These are phyloP conservation scores for Gliomastix tumulicola DNA, from an alignment of 2,329 filamentous ascomycete species.

Conservation along the genomic window DNA sequence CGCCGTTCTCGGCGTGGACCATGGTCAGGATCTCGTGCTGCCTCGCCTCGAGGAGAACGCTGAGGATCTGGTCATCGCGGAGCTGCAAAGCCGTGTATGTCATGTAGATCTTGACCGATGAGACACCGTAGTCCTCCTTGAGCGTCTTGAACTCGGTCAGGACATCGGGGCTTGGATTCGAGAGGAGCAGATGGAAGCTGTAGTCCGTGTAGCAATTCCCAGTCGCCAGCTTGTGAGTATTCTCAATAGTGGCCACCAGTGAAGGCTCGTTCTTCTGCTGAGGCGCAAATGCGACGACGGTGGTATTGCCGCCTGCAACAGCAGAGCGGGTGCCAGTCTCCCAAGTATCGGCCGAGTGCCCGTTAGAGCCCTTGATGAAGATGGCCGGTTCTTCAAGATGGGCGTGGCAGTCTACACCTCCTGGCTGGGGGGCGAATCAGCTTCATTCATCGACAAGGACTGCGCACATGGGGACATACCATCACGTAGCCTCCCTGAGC, in stretches of 20 bases:
- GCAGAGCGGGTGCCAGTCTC: slow-evolving; percentile 43
- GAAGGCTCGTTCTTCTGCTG: slow-evolving; percentile 38
- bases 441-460: neutral
- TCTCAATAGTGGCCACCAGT: slow-evolving; percentile 34
- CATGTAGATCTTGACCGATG: slow-evolving; percentile 45
- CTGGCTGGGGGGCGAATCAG: slow-evolving; percentile 14
- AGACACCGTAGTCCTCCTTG: slow-evolving; percentile 28
- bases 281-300: slow-evolving; percentile 49
- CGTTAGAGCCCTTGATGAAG: slow-evolving; percentile 17
- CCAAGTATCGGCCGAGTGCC: slow-evolving; percentile 21
- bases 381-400: slow-evolving; percentile 29
- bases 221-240: slow-evolving; percentile 35
- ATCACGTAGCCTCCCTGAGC: slow-evolving; percentile 6
- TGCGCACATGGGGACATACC: slow-evolving; percentile 1
- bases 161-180: slow-evolving; percentile 32
- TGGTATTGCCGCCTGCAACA: slow-evolving; percentile 52
- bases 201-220: slow-evolving; percentile 48
- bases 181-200: slow-evolving; percentile 44
- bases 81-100: slow-evolving; percentile 43
- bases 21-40: slow-evolving; percentile 46
- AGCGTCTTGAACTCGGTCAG: slow-evolving; percentile 30
- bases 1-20: slow-evolving; percentile 48
- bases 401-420: slow-evolving; percentile 31
- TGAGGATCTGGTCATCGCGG: slow-evolving; percentile 39
- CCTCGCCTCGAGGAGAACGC: slow-evolving; percentile 36